Base-by-base conservation (phyloP, 805 yeast species). In the Schwanniomyces yamadae region DNA sequence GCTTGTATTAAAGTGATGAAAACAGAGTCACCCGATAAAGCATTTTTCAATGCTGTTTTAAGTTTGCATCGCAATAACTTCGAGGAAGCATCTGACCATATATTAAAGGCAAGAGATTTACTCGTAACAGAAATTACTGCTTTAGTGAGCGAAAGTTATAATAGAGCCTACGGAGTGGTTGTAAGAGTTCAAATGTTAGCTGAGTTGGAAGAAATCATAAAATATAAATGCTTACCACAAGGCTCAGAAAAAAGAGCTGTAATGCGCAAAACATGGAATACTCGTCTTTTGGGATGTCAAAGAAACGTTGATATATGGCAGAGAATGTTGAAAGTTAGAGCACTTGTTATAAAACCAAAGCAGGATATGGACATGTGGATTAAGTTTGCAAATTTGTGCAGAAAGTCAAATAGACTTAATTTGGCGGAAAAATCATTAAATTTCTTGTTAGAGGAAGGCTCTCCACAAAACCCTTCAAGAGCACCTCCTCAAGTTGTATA, bases 291-390 rank as follows among this genome's bases (percentile, higher is more conserved):
- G 41, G 98, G 98, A 1, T 89, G 97, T 54, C 99, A 93, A 63
- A 75, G 93, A 49, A 93, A 93, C 63, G 98, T 93, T 34, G 99
- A 93, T 63, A 89, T 90, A n/a, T 93, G 99, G 99, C 97, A 91
- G 58, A 73, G 97, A 53, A 82, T 93, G 79, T 72, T 93, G 41
- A 86, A 90, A 56, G 96, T 91, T 2, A 74, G 99, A 38, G 91
- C 97, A 0, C 70, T 93, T 31, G 98, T 93, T 10, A 85, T 93
- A 29, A 83, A 84, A 45, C 99, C 99, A 2, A 87, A 90, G 47
- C 95, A 93, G 52, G 97, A 93, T 55, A 84, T 90, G 93, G 93
- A 86, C 36, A 87, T 90, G 77, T 89, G 98, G 96, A 91, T 93
- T 51, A 90, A 93, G 59, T 95, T 93, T 71, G 98, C 99, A 14